These are phyloP conservation scores for Chimonanthus salicifolius DNA, from an alignment of 164 flowering plant genomes.

Conservation along the genomic window DNA sequence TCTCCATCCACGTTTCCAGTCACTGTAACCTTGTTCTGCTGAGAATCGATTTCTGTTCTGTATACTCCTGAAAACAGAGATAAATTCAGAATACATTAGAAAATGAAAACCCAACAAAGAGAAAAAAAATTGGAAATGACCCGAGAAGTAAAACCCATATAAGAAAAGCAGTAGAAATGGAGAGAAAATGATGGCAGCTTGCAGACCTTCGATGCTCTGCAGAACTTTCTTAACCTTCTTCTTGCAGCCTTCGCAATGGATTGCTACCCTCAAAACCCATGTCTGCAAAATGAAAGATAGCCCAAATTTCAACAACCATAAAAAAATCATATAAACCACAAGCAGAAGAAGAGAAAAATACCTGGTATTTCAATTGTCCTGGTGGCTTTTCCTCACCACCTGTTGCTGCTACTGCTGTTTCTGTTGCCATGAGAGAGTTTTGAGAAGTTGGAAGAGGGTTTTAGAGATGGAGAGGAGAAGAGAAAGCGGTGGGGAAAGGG, in stretches of 20 bases:
- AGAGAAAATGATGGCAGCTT: background rate
- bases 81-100: background rate
- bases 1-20: conserved; percentile 49
- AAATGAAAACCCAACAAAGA: background rate
- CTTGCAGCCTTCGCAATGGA: conserved; percentile 82
- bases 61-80: conserved; percentile 40
- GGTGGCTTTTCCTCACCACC: conserved; percentile 17
- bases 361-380: conserved; percentile 39
- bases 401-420: background rate
- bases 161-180: background rate
- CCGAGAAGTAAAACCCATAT: conserved; percentile 2
- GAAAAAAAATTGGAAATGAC: background rate
- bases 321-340: background rate
- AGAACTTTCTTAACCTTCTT: conserved; percentile 75
- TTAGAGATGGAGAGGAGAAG: background rate
- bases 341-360: conserved; percentile 10
- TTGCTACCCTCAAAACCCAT: conserved; percentile 69
- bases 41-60: conserved; percentile 34
- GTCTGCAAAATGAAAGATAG: conserved; percentile 34
- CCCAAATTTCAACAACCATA: background rate
- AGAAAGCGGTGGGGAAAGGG: background rate
- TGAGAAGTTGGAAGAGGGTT: background rate
- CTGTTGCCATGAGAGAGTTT: conserved; percentile 22
- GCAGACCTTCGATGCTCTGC: conserved; percentile 56
- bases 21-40: conserved; percentile 53